These are phyloP conservation scores for Penicillium steckii DNA, from an alignment of 495 filamentous ascomycete genomes.

Conservation along the genomic window DNA sequence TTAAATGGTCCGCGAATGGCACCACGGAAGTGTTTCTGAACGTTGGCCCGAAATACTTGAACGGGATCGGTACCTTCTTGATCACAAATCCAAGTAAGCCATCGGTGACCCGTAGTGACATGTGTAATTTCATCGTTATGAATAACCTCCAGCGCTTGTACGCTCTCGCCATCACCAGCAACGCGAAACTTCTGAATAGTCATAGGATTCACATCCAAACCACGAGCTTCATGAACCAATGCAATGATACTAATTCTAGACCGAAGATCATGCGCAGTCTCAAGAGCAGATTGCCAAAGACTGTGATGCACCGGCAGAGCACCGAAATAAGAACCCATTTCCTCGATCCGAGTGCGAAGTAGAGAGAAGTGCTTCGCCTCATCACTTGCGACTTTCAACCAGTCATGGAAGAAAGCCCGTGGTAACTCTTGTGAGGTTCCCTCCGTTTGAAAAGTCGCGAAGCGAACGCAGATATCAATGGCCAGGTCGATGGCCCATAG, in stretches of 20 bases:
- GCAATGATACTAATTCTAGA: constrained; percentile 53
- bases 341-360: constrained; percentile 48
- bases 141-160: constrained; percentile 44
- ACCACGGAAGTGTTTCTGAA: constrained; percentile 48
- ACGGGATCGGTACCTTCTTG: constrained; percentile 51
- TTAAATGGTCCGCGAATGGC: constrained; percentile 50
- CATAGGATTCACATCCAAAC: constrained; percentile 53
- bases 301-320: constrained; percentile 52
- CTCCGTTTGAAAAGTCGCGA: constrained; percentile 46
- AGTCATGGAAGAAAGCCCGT: constrained; percentile 52
- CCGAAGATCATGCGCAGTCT: constrained; percentile 48
- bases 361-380: constrained; percentile 56
- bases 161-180: constrained; percentile 44
- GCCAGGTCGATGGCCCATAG: constrained; percentile 55
- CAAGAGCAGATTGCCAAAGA: constrained; percentile 47
- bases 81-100: constrained; percentile 53
- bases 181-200: constrained; percentile 54
- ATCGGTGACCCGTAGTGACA: constrained; percentile 54
- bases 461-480: constrained; percentile 54
- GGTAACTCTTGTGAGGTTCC: constrained; percentile 33
- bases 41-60: constrained; percentile 49
- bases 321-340: constrained; percentile 49
- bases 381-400: constrained; percentile 54
- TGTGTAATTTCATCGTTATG: constrained; percentile 57
- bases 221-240: constrained; percentile 52